Evolutionary conservation across 2,329 filamentous ascomycete genomes (phyloP), one percentile per base, ranked within the genome.

Genomic region (Fusarium abutilonis): DNA sequence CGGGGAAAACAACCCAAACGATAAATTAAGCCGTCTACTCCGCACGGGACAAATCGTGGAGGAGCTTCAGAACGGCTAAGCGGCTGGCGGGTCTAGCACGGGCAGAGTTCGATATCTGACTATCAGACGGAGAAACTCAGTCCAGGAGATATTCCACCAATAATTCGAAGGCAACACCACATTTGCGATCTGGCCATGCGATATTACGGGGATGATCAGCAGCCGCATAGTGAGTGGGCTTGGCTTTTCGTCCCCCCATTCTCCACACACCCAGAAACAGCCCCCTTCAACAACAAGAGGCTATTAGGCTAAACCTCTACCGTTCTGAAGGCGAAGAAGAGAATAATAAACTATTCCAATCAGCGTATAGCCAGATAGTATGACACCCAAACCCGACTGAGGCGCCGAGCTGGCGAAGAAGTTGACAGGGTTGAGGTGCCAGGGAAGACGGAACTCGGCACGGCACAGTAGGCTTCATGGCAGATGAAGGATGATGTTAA

Each of bases 401-500:
- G 51, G 26, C 46, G 45, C 61, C 61, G 61, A 64, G 61, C 61
- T 11, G 47, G 61, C 64, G 51, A 61, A 64, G 56, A 50, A 34
- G n/a, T 32, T 32, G 15, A 28, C 61, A 65, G 39, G 61, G 61
- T 36, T 38, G 8, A 21, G 28, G 9, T 32, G 38, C 61, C 52
- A 47, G 61, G 60, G 56, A 51, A 50, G 14, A 14, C 61, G 61
- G 61, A 64, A 64, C 61, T 64, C 61, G 61, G 61, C 61, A 64
- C 61, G 43, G 61, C 61, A 50, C 58, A 47, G 56, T 46, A 26
- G 38, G 6, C 31, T 36, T 38, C 40, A 46, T 31, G 26, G 23
- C 55, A 51, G 28, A 47, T 59, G 35, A 44, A 49, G 42, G 29
- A 32, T 43, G 40, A 11, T 52, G 42, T 54, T 46, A 28, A 60